phyloP scores from a whole-genome alignment of 306 rosid genomes.

The Neltuma alba region DNA sequence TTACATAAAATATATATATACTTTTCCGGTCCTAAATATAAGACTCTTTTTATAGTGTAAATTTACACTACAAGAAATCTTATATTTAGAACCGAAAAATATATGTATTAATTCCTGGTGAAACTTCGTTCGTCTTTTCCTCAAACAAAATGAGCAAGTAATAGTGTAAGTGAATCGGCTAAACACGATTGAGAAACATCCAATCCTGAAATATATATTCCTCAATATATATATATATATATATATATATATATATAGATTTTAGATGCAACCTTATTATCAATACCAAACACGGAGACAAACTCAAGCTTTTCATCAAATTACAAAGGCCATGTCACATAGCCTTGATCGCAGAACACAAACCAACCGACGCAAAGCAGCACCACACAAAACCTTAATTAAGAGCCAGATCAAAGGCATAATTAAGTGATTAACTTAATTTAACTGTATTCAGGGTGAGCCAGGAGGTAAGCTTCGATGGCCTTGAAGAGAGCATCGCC shows the following conservation, averaged over 20 bases:
- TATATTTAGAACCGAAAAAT: too few relatives aligned
- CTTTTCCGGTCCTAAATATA: too few relatives aligned
- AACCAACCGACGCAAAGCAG: not conserved
- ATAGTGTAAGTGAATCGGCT: not conserved
- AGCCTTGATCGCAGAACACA: not conserved
- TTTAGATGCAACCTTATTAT: too few relatives aligned
- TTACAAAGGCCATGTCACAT: not conserved
- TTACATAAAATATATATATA: too few relatives aligned
- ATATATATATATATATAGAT: not conserved
- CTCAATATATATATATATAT: not conserved
- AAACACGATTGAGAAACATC: not conserved
- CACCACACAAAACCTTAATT: not conserved
- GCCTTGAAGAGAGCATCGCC: conserved; percentile 45
- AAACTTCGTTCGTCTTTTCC: not conserved
- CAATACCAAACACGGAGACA: not conserved
- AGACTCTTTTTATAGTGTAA: too few relatives aligned
- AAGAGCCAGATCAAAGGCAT: not conserved
- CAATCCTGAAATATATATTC: not conserved
- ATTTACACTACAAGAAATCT: too few relatives aligned
- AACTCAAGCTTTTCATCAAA: not conserved
- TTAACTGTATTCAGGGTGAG: conserved; percentile 38
- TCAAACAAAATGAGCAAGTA: not conserved
- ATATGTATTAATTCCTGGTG: too few relatives aligned
- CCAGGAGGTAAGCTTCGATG: conserved; percentile 48
- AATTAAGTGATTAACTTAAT: not conserved